A percentile compares a stretch with the other conserved stretches of the same genome.
These are phyloP conservation scores for Lizonia empirigonia DNA, from an alignment of 2,329 filamentous ascomycete genomes.

Conservation along the genomic window DNA sequence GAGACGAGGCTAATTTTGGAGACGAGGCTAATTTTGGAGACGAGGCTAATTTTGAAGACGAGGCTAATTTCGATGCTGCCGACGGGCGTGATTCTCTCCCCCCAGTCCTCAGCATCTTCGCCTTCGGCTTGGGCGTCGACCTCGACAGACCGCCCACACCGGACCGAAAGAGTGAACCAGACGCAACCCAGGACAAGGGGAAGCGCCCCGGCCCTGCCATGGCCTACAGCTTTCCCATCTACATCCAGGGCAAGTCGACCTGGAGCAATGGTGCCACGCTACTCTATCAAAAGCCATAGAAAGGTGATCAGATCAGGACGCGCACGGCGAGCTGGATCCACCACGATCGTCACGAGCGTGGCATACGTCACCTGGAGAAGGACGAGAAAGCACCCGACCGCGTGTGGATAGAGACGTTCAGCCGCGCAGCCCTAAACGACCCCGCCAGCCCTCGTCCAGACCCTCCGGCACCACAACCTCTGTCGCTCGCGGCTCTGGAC, in stretches of 20 bases:
- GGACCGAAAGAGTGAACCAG: background rate
- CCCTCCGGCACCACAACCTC: background rate
- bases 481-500: background rate
- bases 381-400: background rate
- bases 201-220: background rate
- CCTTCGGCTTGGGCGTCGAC: background rate
- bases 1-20: too few relatives aligned
- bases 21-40: too few relatives aligned
- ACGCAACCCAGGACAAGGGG: too few relatives aligned
- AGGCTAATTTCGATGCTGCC: too few relatives aligned
- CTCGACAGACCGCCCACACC: background rate
- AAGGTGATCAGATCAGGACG: slow-evolving; percentile 1
- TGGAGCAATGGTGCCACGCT: slow-evolving; percentile 2
- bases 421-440: background rate
- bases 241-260: background rate
- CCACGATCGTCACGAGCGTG: slow-evolving; percentile 1
- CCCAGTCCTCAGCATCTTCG: background rate
- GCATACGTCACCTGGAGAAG: background rate
- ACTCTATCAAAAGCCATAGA: background rate
- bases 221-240: background rate
- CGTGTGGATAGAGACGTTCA: background rate
- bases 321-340: slow-evolving; percentile 2
- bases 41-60: too few relatives aligned
- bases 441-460: background rate
- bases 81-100: background rate